phyloP scores from a whole-genome alignment of 495 filamentous ascomycete species.

The Amphirosellinia nigrospora region DNA sequence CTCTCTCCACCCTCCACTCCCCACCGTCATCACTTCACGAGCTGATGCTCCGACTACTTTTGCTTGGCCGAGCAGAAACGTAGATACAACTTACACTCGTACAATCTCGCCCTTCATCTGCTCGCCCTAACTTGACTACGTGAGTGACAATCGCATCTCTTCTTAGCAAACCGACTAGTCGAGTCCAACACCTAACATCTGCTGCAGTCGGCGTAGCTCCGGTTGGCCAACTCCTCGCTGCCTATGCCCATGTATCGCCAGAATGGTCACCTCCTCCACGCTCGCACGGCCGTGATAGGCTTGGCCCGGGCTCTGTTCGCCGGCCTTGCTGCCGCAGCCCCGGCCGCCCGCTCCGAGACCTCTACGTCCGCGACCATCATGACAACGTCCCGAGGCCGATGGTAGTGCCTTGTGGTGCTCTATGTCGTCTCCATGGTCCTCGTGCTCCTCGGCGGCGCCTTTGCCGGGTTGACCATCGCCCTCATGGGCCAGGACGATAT shows the following conservation, averaged over 20 bases:
- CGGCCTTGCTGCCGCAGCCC: constrained; percentile 43
- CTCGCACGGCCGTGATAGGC: constrained; percentile 45
- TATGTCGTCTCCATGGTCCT: constrained; percentile 58
- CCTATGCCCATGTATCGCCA: constrained; percentile 22
- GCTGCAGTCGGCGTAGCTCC: neutral
- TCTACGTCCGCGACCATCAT: constrained; percentile 30
- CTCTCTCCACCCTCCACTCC: neutral
- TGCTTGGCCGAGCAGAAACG: neutral
- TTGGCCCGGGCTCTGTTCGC: constrained; percentile 47
- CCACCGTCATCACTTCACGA: neutral
- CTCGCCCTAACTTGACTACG: neutral
- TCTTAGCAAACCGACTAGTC: no score
- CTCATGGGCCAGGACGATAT: constrained; percentile 93
- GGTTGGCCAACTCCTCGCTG: neutral
- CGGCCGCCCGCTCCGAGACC: constrained; percentile 38
- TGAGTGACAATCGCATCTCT: neutral
- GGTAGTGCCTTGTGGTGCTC: constrained; percentile 52
- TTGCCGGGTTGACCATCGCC: constrained; percentile 95
- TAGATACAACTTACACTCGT: neutral
- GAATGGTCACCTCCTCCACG: constrained; percentile 25
- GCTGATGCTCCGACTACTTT: neutral
- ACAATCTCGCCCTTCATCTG: neutral
- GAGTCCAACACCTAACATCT: no score
- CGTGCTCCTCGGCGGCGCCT: constrained; percentile 88
- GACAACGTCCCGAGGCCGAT: constrained; percentile 45